Evolutionary conservation across 2,329 filamentous ascomycete genomes (phyloP), one percentile per base, ranked within the genome.

Genomic region (Alternaria viburni): DNA sequence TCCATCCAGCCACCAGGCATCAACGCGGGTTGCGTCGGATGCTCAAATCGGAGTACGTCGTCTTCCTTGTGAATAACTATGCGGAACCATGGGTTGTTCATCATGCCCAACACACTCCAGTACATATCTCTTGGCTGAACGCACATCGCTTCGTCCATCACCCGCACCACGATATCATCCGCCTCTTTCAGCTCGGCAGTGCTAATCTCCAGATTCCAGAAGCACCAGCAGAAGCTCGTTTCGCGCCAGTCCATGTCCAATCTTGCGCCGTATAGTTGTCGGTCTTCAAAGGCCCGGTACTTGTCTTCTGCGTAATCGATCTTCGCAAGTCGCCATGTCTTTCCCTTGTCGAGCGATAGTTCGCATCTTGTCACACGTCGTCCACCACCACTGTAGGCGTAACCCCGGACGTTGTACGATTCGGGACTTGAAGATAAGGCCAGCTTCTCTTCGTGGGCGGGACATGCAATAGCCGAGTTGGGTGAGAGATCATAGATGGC

Each of bases 21-120:
- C 41, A 93, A 79, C 1, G 90, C 89, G 7, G 93, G 92, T 67
- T 93, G 91, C 3, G 93, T 96, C 0, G 94, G 94, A 71, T 97
- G 94, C 77, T 97, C 93, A 69, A 97, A 97, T 6, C 88, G 64
- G 45, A 97, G 80, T 8, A 75, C 80, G 15, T 87, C 83, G 0
- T 84, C 85, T 63, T 94, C 89, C 59, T 89, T 89, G 56, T 88
- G 87, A 58, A 97, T 91, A 2, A 89, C 88, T 1, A 97, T 87
- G 6, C 94, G 86, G 78, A 91, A 97, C 94, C 94, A 97, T 0
- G 93, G 92, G 72, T 97, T 97, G 81, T 97, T 97, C 94, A 97
- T 97, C 94, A 97, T 97, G 0, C 94, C 93, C 43, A 97, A 82
- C 3, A 97, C 93, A 64, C 89, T 93, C 94, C 94, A 97, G 81